Percentiles rank a stretch among this genome's conserved stretches.
phyloP scores from a whole-genome alignment of 805 yeast species.

The Yamadazyma endophytica region DNA sequence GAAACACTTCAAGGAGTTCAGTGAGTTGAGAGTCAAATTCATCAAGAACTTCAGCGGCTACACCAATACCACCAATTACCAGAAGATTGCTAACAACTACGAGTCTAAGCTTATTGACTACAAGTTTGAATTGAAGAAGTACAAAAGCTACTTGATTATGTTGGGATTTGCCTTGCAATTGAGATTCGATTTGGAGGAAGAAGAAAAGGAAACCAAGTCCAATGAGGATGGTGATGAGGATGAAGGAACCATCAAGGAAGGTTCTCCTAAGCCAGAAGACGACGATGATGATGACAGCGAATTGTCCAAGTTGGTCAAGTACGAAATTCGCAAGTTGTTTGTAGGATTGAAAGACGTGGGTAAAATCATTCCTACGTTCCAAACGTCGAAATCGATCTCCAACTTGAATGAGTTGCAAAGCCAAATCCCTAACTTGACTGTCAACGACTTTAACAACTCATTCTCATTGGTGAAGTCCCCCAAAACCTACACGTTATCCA shows the following conservation, averaged over 20 bases:
- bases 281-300: constrained; percentile 23
- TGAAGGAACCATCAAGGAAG: not conserved
- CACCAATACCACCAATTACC: constrained; percentile 29
- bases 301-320: constrained; percentile 27
- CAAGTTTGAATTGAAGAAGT: constrained; percentile 41
- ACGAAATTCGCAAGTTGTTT: constrained; percentile 29
- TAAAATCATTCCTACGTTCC: constrained; percentile 31
- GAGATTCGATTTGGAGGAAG: constrained; percentile 38
- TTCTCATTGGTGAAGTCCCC: constrained; percentile 36
- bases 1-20: constrained; percentile 29
- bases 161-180: constrained; percentile 46
- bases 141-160: constrained; percentile 41
- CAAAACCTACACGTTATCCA: constrained; percentile 34
- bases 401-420: constrained; percentile 13
- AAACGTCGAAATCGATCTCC: constrained; percentile 22
- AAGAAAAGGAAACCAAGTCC: constrained; percentile 14
- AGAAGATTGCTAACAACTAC: constrained; percentile 34
- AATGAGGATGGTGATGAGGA: constrained; percentile 1
- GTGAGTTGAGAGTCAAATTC: constrained; percentile 24
- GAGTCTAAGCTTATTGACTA: constrained; percentile 39
- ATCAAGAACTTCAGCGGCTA: constrained; percentile 23
- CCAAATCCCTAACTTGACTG: constrained; percentile 10
- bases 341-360: constrained; percentile 26
- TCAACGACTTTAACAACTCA: constrained; percentile 13
- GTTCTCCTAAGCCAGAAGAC: constrained; percentile 4